Percentiles rank a stretch among this genome's conserved stretches.
Conservation (phyloP, 75 land plant species). For the Cunninghamia lanceolata region DNA sequence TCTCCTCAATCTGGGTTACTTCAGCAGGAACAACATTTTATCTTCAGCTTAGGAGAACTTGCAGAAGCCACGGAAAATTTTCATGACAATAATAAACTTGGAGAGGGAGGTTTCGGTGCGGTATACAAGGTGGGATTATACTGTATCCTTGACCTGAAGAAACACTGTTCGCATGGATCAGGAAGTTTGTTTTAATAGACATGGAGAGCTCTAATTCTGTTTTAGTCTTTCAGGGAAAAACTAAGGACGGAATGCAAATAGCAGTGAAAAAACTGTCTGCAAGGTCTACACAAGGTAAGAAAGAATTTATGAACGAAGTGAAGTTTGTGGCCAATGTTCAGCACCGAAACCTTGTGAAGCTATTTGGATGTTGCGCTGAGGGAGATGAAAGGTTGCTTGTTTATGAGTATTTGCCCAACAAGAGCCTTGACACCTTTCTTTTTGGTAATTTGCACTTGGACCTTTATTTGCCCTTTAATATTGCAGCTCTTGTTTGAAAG, state of each 20-base stretch:
- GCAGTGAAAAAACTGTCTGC: conserved; percentile 32
- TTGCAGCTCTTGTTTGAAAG: not conserved
- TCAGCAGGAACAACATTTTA: not conserved
- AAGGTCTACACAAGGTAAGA: conserved; percentile 29
- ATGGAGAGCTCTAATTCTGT: not conserved
- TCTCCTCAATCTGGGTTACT: not conserved
- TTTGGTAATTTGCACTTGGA: conserved; percentile 4
- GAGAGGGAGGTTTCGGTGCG: conserved; percentile 23
- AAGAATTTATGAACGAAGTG: conserved; percentile 38
- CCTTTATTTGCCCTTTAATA: not conserved
- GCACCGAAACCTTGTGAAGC: conserved; percentile 25
- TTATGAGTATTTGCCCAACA: conserved; percentile 30
- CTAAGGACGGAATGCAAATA: conserved; percentile 20
- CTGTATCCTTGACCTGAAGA: not conserved
- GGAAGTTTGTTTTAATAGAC: not conserved
- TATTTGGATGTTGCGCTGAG: conserved; percentile 19
- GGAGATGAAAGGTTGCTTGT: conserved; percentile 20
- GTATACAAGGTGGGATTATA: conserved; percentile 21
- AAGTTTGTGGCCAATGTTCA: conserved; percentile 12
- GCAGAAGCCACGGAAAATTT: conserved; percentile 20
- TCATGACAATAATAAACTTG: conserved; percentile 7
- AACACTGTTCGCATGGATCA: not conserved
- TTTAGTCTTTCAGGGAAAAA: conserved; percentile 19
- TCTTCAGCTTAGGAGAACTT: conserved; percentile 7
- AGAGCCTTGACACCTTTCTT: conserved; percentile 18